These are phyloP conservation scores for Calcarisporium arbuscula DNA, from an alignment of 2,329 filamentous ascomycete species.

Conservation along the genomic window DNA sequence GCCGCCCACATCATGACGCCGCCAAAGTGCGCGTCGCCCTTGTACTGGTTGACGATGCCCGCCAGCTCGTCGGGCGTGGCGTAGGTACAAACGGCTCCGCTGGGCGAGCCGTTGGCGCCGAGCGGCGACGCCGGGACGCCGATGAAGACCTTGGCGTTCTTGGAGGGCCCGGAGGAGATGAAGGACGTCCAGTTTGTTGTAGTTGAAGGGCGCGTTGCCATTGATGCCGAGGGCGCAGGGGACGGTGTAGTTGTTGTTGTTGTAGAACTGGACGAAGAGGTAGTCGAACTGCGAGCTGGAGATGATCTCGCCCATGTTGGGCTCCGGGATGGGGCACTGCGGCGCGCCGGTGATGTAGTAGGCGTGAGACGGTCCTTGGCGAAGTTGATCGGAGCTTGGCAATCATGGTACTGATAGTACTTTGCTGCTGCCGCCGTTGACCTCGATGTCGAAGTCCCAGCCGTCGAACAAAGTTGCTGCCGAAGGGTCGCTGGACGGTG, in stretches of 20 bases:
- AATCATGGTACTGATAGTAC: conserved; percentile 11
- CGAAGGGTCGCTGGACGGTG: conserved; percentile 16
- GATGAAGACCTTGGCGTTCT: conserved; percentile 26
- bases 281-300: conserved; percentile 30
- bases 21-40: conserved; percentile 22
- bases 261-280: conserved; percentile 39
- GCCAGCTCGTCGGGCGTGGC: conserved; percentile 16
- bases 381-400: conserved; percentile 16
- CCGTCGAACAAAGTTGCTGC: conserved; percentile 20
- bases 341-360: conserved; percentile 41
- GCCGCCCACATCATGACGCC: conserved; percentile 36
- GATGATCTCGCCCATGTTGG: conserved; percentile 34
- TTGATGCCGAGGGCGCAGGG: conserved; percentile 5
- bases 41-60: conserved; percentile 21
- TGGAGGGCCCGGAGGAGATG: conserved; percentile 19
- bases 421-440: conserved; percentile 11
- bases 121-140: conserved; percentile 23
- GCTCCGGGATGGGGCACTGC: conserved; percentile 31
- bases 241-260: conserved; percentile 32
- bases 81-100: conserved; percentile 21
- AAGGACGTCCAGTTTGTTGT: conserved; percentile 23
- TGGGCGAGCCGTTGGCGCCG: conserved; percentile 11
- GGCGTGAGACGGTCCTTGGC: conserved; percentile 9
- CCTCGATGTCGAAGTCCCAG: conserved; percentile 22
- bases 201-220: conserved; percentile 26